These are phyloP conservation scores for Epichloe gansuensis DNA, from an alignment of 2,329 filamentous ascomycete genomes.

Conservation along the genomic window DNA sequence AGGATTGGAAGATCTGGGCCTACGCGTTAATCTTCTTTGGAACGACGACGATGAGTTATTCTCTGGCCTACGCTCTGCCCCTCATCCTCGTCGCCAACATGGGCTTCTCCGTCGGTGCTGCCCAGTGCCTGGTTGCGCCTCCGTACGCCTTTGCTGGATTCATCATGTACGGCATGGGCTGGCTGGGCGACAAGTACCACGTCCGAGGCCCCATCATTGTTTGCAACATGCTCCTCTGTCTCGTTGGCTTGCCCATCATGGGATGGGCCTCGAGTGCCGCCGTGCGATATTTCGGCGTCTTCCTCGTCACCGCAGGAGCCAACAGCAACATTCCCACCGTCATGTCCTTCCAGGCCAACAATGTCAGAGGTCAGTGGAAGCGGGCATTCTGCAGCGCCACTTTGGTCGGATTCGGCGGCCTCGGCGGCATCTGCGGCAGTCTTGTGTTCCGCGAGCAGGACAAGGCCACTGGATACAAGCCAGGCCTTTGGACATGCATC, in stretches of 20 bases:
- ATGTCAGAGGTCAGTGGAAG: constrained; percentile 83
- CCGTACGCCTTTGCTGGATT: constrained; percentile 55
- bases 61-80: constrained; percentile 68
- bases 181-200: constrained; percentile 53
- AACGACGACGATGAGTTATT: constrained; percentile 61
- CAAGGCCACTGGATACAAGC: constrained; percentile 35
- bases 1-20: constrained; percentile 48
- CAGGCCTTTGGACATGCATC: constrained; percentile 44
- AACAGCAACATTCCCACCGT: constrained; percentile 66
- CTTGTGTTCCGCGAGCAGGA: constrained; percentile 57
- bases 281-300: constrained; percentile 62
- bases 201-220: constrained; percentile 54
- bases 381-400: constrained; percentile 67
- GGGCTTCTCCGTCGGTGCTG: constrained; percentile 48
- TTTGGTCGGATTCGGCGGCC: constrained; percentile 62
- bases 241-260: constrained; percentile 62
- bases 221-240: constrained; percentile 51
- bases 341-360: constrained; percentile 77
- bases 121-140: constrained; percentile 62
- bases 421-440: constrained; percentile 67
- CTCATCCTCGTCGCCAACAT: constrained; percentile 55
- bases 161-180: constrained; percentile 47
- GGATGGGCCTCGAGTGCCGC: constrained; percentile 47
- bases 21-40: constrained; percentile 51
- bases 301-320: constrained; percentile 62